Evolutionary conservation across 1,284 basidiomycete genomes (phyloP), one percentile per base, ranked within the genome.

Genomic region (Anthracocystis panici-leucophaei): DNA sequence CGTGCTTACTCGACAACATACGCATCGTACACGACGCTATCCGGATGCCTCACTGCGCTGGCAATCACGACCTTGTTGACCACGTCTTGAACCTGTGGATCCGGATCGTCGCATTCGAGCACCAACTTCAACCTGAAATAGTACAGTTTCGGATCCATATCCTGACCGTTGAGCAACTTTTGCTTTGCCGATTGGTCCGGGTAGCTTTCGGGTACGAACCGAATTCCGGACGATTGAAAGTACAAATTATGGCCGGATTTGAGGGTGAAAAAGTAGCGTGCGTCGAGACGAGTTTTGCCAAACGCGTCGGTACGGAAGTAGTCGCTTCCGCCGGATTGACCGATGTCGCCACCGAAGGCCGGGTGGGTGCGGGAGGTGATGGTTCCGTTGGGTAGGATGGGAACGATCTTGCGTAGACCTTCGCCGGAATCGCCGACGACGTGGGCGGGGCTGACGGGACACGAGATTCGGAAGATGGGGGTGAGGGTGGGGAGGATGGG

Each of bases 21-120:
- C 0, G 72, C 71, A 21, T 75, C 59, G 50, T 70, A 70, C 18
- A 64, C 57, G 40, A 75, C 64, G 16, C 21, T 40, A 20, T 60
- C 35, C 1, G 72, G 63, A 27, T 59, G 55, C 7, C 72, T 54
- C 7, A 70, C 63, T 0, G 72, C 72, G 23, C 50, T 56, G 3
- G 66, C 72, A 7, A 75, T 66, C 21, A 75, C 40, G 25, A 75
- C 25, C 31, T 75, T 75, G 35, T 59, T 70, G 20, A 75, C 77
- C 0, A 70, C 41, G 21, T 70, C 67, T 35, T 75, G 66, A 1
- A 75, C 38, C 21, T 57, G 42, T 3, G 59, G 42, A 48, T 74
- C 71, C 2, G 71, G 66, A 31, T 65, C 51, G 51, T 74, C 71
- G 27, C 38, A 58, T 31, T 74, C 66, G 14, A 69, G 50, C 4